These are phyloP conservation scores for Metschnikowia hibisci DNA, from an alignment of 805 yeast genomes.

Conservation along the genomic window DNA sequence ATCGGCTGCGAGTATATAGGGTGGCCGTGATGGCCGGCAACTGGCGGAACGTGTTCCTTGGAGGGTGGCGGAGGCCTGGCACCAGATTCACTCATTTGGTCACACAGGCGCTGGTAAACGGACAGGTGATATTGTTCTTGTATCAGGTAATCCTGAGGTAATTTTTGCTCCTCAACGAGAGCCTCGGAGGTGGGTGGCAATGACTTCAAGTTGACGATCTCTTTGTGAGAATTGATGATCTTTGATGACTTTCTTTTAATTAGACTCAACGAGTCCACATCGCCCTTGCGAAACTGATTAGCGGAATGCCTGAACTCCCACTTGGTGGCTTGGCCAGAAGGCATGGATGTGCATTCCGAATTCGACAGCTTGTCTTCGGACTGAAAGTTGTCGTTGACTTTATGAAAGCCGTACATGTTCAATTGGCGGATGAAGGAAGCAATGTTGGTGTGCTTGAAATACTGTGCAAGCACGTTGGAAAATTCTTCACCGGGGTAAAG, in stretches of 20 bases:
- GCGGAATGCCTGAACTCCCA: slow-evolving; percentile 93
- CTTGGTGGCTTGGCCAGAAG: slow-evolving; percentile 22
- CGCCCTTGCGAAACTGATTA: slow-evolving; percentile 76
- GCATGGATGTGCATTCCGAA: slow-evolving; percentile 11
- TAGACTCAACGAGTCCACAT: slow-evolving; percentile 62
- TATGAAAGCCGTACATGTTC: slow-evolving; percentile 46
- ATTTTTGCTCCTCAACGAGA: slow-evolving; percentile 5
- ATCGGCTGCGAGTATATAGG: slow-evolving; percentile 10
- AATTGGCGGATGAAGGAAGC: slow-evolving; percentile 42
- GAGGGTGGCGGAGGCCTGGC: slow-evolving; percentile 1
- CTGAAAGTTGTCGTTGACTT: slow-evolving; percentile 39
- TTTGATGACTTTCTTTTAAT: slow-evolving; percentile 72
- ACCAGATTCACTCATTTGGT: slow-evolving; percentile 11
- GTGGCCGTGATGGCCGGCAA: slow-evolving; percentile 8
- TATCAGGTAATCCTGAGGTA: slow-evolving; percentile 2
- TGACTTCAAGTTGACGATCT: slow-evolving; percentile 34
- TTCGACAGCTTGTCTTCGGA: slow-evolving; percentile 17
- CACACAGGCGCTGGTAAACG: slow-evolving; percentile 18
- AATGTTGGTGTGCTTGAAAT: slow-evolving; percentile 46
- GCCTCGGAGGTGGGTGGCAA: slow-evolving; percentile 26
- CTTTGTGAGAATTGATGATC: slow-evolving; percentile 36
- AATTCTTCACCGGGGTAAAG: slow-evolving; percentile 87
- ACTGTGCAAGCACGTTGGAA: slow-evolving; percentile 61
- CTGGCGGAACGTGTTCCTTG: slow-evolving; percentile 5
- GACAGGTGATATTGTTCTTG: slow-evolving; percentile 21